phyloP scores from a whole-genome alignment of 1,139 yeast species.

The Saccharomyces hybrid region DNA sequence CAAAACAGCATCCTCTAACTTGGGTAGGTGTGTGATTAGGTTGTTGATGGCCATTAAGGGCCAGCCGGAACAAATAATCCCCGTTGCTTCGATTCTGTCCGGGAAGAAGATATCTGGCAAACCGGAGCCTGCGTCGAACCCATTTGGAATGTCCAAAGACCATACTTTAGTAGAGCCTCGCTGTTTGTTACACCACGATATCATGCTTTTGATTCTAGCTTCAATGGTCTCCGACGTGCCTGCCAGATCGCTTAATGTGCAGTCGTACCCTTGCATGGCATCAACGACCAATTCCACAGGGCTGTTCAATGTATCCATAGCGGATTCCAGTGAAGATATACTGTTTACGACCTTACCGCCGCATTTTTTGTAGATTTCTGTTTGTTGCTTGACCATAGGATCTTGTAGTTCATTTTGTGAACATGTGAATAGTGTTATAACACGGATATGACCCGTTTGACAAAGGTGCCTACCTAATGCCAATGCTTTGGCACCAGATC shows the following conservation, averaged over 20 bases:
- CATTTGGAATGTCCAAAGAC: slow-evolving; percentile 77
- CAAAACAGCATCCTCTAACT: slow-evolving; percentile 34
- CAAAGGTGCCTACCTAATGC: slow-evolving; percentile 71
- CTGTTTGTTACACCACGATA: slow-evolving; percentile 64
- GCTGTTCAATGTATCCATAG: slow-evolving; percentile 46
- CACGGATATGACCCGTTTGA: slow-evolving; percentile 56
- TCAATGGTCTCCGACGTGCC: slow-evolving; percentile 11
- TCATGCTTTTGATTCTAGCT: slow-evolving; percentile 29
- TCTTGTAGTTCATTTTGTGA: slow-evolving; percentile 17
- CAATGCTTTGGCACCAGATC: slow-evolving; percentile 68
- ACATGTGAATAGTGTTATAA: slow-evolving; percentile 34
- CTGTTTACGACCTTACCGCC: slow-evolving; percentile 44
- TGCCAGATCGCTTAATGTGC: slow-evolving; percentile 43
- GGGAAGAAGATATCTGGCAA: slow-evolving; percentile 30
- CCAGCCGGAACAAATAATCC: slow-evolving; percentile 61
- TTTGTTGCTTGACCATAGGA: slow-evolving; percentile 36
- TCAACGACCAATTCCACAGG: slow-evolving; percentile 76
- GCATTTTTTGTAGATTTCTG: slow-evolving; percentile 45
- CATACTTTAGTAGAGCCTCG: slow-evolving; percentile 42
- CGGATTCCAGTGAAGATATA: slow-evolving; percentile 32
- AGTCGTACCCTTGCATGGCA: slow-evolving; percentile 77
- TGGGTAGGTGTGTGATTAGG: slow-evolving; percentile 33
- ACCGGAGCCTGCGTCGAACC: slow-evolving; percentile 82
- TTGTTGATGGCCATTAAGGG: slow-evolving; percentile 62
- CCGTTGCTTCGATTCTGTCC: slow-evolving; percentile 27